A percentile compares a stretch with the other conserved stretches of the same genome.
Conservation (phyloP, 2,329 filamentous ascomycete species). For the Colletotrichum nymphaeae region DNA sequence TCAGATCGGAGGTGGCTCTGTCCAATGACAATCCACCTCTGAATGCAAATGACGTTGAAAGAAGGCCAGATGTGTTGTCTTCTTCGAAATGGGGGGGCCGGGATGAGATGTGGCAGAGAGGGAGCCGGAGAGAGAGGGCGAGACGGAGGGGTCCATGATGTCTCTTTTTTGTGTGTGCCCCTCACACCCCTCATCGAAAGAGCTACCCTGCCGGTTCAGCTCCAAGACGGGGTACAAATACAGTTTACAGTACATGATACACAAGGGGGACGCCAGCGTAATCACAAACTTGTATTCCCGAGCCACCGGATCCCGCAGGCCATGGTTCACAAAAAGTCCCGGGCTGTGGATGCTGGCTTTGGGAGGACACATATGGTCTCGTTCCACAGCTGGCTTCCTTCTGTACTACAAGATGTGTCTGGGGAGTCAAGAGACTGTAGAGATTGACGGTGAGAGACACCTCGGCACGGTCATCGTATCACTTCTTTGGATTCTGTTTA, state of each 20-base stretch:
- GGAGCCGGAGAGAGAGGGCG: background rate
- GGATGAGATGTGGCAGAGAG: conserved; percentile 11
- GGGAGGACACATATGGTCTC: background rate
- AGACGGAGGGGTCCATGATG: conserved; percentile 19
- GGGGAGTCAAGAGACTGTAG: background rate
- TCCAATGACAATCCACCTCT: background rate
- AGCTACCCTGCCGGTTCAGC: conserved; percentile 10
- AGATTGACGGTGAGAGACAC: conserved; percentile 7
- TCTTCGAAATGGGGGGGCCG: background rate
- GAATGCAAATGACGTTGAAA: conserved; percentile 31
- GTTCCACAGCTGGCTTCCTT: background rate
- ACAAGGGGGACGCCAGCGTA: conserved; percentile 30
- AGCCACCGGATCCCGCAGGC: conserved; percentile 33
- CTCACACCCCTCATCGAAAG: conserved; percentile 22
- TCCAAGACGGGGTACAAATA: background rate
- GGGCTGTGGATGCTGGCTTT: background rate
- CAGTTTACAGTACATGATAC: conserved; percentile 1
- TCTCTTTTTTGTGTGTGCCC: conserved; percentile 17
- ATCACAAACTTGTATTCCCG: conserved; percentile 33
- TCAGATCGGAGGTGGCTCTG: background rate
- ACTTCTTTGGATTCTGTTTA: background rate
- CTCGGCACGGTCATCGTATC: background rate
- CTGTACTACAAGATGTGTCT: background rate
- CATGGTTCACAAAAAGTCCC: conserved; percentile 14
- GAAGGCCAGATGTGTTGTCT: conserved; percentile 26